phyloP scores from a whole-genome alignment of 805 yeast species.

The Metschnikowia noctiluminum region DNA sequence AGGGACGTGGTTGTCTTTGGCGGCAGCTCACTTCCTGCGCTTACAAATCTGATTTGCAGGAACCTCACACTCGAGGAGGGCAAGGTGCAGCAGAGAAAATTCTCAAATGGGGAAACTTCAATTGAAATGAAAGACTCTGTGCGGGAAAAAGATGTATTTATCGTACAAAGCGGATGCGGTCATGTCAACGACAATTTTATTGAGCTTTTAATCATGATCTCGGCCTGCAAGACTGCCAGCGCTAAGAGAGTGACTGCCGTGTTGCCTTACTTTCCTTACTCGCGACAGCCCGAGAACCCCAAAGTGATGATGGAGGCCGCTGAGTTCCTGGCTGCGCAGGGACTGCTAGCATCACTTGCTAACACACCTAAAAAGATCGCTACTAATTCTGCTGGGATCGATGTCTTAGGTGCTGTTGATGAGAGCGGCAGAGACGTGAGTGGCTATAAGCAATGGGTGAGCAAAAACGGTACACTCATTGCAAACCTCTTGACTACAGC shows the following conservation, averaged over 20 bases:
- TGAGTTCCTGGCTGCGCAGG: conserved; percentile 12
- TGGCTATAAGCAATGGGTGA: conserved; percentile 91
- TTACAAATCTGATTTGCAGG: conserved; percentile 72
- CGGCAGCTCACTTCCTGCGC: conserved; percentile 83
- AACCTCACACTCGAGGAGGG: conserved; percentile 75
- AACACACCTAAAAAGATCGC: conserved; percentile 25
- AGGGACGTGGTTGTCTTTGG: conserved; percentile 85
- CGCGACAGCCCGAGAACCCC: conserved; percentile 94
- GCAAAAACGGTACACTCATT: conserved; percentile 89
- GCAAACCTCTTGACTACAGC: conserved; percentile 86
- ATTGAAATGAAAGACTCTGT: conserved; percentile 85
- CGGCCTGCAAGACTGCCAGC: conserved; percentile 92
- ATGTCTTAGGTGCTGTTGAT: conserved; percentile 32
- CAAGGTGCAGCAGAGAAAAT: conserved; percentile 56
- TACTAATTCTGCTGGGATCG: conserved; percentile 33
- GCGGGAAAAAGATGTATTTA: conserved; percentile 93
- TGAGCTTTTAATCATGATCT: conserved; percentile 76
- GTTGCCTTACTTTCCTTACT: conserved; percentile 89
- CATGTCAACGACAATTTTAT: conserved; percentile 83
- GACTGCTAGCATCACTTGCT: conserved; percentile 9
- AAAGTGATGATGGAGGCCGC: conserved; percentile 18
- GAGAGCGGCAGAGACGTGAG: conserved; percentile 44
- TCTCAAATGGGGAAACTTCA: conserved; percentile 90
- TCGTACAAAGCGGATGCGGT: conserved; percentile 83
- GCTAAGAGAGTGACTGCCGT: conserved; percentile 89